Evolutionary conservation across 129 eudicot genomes (phyloP).

Genomic region (Chrysanthemum makinoi): DNA sequence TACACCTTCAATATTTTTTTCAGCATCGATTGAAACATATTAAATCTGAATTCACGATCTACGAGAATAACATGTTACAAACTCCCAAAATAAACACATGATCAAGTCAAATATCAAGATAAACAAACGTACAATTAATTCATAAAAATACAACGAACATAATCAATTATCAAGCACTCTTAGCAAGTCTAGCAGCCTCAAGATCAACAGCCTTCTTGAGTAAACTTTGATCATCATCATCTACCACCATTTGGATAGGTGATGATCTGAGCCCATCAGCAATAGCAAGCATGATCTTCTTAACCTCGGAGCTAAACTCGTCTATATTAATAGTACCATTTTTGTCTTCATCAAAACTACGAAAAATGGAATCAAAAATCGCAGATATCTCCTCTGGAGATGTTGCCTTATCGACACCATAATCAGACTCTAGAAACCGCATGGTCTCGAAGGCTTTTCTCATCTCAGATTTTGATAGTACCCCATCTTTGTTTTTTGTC

Average conservation of each 20-base stretch:
- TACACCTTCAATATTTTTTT: too few species aligned
- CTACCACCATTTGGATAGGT: conserved; percentile 70
- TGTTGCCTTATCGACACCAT: conserved; percentile 45
- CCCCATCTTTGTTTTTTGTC: conserved; percentile 67
- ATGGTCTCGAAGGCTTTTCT: conserved; percentile 56
- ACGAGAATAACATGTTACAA: neutral
- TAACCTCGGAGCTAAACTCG: conserved; percentile 53
- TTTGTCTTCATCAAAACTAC: conserved; percentile 42
- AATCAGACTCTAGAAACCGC: conserved; percentile 50
- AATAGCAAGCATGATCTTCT: conserved; percentile 59
- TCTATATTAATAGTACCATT: conserved; percentile 44
- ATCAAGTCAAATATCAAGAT: neutral
- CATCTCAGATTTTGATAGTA: conserved; percentile 59
- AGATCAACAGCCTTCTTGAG: conserved; percentile 58
- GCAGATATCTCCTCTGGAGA: conserved; percentile 48
- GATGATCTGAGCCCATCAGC: conserved; percentile 66
- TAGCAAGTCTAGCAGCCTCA: conserved; percentile 44
- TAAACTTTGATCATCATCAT: conserved; percentile 42
- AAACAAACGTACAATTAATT: too few species aligned
- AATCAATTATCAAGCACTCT: conserved; percentile 6
- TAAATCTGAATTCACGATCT: too few species aligned
- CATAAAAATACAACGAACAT: neutral
- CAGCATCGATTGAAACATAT: too few species aligned
- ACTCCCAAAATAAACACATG: neutral
- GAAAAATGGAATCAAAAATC: conserved; percentile 62